These are phyloP conservation scores for Boletus sp. DNA, from an alignment of 1,284 basidiomycete species.

Conservation along the genomic window DNA sequence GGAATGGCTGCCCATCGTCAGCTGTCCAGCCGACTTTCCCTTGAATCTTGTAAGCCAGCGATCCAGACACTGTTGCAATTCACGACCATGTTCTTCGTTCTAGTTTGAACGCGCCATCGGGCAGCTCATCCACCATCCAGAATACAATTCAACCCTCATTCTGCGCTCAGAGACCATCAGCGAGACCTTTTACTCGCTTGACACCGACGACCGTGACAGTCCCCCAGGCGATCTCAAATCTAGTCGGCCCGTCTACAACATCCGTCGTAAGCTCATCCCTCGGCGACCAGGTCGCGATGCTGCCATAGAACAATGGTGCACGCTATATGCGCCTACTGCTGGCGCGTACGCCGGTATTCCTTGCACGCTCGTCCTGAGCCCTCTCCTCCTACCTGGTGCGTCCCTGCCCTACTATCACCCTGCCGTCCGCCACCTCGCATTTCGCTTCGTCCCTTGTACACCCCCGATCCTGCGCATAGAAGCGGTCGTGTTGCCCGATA, in stretches of 20 bases:
- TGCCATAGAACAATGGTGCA: slow-evolving; percentile 71
- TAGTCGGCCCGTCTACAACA: slow-evolving; percentile 40
- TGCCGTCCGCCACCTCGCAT: slow-evolving; percentile 65
- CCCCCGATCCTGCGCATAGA: slow-evolving; percentile 45
- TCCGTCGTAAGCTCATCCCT: slow-evolving; percentile 64
- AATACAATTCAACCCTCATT: slow-evolving; percentile 81
- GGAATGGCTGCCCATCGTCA: slow-evolving; percentile 37
- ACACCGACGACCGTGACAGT: not conserved
- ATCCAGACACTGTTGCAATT: not conserved
- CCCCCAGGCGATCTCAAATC: slow-evolving; percentile 38
- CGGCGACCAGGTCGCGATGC: slow-evolving; percentile 68
- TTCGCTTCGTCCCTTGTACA: slow-evolving; percentile 50
- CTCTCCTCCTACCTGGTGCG: slow-evolving; percentile 43
- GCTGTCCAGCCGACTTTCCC: slow-evolving; percentile 42
- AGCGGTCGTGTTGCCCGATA: slow-evolving; percentile 49
- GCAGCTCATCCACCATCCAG: slow-evolving; percentile 73
- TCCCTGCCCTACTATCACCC: slow-evolving; percentile 80
- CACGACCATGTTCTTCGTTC: not conserved
- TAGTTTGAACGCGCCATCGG: slow-evolving; percentile 64
- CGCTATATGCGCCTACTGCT: slow-evolving; percentile 45
- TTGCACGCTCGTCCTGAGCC: slow-evolving; percentile 58
- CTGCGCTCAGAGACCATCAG: slow-evolving; percentile 65
- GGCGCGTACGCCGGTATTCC: slow-evolving; percentile 25
- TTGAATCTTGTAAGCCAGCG: slow-evolving; percentile 36
- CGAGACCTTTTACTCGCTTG: slow-evolving; percentile 37